These are phyloP conservation scores for Leucosporidium yakuticum DNA, from an alignment of 768 basidiomycete genomes.

Conservation along the genomic window DNA sequence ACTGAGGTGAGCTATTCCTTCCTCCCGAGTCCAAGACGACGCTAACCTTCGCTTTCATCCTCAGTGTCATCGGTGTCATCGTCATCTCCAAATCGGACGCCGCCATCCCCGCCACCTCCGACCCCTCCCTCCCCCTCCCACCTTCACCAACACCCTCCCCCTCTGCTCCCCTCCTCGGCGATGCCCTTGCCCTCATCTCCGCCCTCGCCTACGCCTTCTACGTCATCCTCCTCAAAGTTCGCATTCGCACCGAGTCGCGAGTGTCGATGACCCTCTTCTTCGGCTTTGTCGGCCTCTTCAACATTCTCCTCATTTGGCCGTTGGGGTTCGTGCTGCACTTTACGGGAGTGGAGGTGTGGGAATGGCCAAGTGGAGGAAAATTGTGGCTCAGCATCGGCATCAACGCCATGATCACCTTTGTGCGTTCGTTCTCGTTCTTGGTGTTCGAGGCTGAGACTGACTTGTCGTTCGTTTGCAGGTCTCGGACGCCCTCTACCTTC, in stretches of 20 bases:
- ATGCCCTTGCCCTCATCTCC: slow-evolving; percentile 74
- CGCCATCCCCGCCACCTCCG: slow-evolving; percentile 18
- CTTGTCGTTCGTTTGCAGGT: slow-evolving; percentile 62
- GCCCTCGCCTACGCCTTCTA: slow-evolving; percentile 84
- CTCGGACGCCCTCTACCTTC: slow-evolving; percentile 54
- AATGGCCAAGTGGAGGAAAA: slow-evolving; percentile 56
- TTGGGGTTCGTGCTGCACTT: slow-evolving; percentile 70
- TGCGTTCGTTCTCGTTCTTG: not conserved
- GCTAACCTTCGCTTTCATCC: not conserved
- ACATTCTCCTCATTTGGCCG: slow-evolving; percentile 68
- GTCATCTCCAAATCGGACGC: slow-evolving; percentile 59
- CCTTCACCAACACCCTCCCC: slow-evolving; percentile 3
- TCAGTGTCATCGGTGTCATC: slow-evolving; percentile 71
- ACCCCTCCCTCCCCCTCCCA: slow-evolving; percentile 24
- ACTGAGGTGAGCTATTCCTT: slow-evolving; percentile 56
- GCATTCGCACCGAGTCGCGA: slow-evolving; percentile 50
- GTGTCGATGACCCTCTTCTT: slow-evolving; percentile 79
- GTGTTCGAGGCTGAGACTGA: not conserved
- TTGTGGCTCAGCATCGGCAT: slow-evolving; percentile 52
- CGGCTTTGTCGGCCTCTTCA: slow-evolving; percentile 77
- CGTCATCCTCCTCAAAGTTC: slow-evolving; percentile 80
- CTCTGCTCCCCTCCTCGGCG: slow-evolving; percentile 58
- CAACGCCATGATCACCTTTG: slow-evolving; percentile 50
- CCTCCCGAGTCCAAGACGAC: not conserved
- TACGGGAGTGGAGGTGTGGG: slow-evolving; percentile 64